phyloP scores from a whole-genome alignment of 2,329 filamentous ascomycete species.

The Scytalidium sp. region DNA sequence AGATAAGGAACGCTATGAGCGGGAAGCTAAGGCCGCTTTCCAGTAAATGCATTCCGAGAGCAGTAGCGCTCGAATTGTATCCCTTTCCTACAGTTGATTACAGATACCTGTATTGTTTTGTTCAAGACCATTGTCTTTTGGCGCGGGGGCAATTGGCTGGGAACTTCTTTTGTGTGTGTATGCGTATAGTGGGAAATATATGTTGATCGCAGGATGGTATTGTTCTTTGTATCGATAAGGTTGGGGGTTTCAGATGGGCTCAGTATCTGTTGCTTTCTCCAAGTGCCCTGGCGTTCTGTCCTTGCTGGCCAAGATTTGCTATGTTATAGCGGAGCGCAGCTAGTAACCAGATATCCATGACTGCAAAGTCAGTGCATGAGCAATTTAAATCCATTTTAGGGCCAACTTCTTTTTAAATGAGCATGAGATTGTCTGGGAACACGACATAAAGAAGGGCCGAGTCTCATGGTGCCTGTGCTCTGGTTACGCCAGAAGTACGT shows the following conservation, averaged over 20 bases:
- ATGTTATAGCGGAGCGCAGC: not conserved
- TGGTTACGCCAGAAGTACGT: too few relatives aligned
- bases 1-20: slow-evolving; percentile 22
- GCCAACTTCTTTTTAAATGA: too few relatives aligned
- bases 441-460: too few relatives aligned
- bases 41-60: not conserved
- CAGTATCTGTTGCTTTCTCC: not conserved
- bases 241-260: too few relatives aligned
- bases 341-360: not conserved
- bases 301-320: not conserved
- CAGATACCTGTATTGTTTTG: not conserved
- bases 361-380: too few relatives aligned
- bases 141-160: not conserved
- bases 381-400: too few relatives aligned
- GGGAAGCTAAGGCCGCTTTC: slow-evolving; percentile 29
- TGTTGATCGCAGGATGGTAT: too few relatives aligned
- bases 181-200: not conserved
- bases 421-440: too few relatives aligned
- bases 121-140: not conserved
- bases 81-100: not conserved
- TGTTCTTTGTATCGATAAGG: not conserved
- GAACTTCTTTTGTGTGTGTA: not conserved
- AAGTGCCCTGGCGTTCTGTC: too few relatives aligned
- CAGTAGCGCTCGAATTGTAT: not conserved
- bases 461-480: too few relatives aligned